Evolutionary conservation across 2,329 filamentous ascomycete species (phyloP), one percentile per base, ranked within the genome.

Genomic region (Sphaerulina vaccinii): DNA sequence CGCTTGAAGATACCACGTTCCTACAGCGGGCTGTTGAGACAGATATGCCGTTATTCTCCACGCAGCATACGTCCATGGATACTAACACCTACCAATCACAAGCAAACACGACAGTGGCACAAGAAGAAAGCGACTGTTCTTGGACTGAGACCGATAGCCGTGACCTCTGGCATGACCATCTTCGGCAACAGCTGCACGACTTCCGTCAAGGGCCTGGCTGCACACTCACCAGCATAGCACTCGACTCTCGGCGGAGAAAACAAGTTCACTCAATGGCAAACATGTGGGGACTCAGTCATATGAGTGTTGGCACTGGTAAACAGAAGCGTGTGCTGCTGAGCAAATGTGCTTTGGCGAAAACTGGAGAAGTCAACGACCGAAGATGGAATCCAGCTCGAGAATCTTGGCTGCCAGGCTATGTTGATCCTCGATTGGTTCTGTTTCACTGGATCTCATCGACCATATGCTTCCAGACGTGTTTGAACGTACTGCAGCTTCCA

Each of bases 231-330:
- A 54, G 46, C 11, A 27, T 39, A 5, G 22, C 41, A 4, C 33
- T 54, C n/a, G 42, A 45, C 24, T 41, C 41, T 7, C 33, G 41
- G n/a, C 51, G 49, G 36, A 32, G 51, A 15, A 54, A 54, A 32
- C 51, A 54, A 33, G 46, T 54, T 2, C 51, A 54, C 10, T 54
- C 51, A 13, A 46, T 54, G 51, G 40, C 51, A n/a, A 54, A 54
- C 24, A 21, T 54, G 46, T 49, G 45, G 45, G 46, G 41, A 5
- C 46, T 54, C 15, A 46, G 51, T 22, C 51, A 54, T 27, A 46
- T 50, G 45, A 54, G 46, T 29, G 37, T 54, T 2, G 51, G 51
- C 15, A n/a, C 15, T 9, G 45, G 46, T 2, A 16, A 29, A 3
- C 23, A 35, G 9, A 50, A 49, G 24, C 33, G 46, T 11, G 46